Evolutionary conservation across 352 stramenopile species (phyloP), one percentile per base, ranked within the genome.

Genomic region (Globisporangium recalcitrans): DNA sequence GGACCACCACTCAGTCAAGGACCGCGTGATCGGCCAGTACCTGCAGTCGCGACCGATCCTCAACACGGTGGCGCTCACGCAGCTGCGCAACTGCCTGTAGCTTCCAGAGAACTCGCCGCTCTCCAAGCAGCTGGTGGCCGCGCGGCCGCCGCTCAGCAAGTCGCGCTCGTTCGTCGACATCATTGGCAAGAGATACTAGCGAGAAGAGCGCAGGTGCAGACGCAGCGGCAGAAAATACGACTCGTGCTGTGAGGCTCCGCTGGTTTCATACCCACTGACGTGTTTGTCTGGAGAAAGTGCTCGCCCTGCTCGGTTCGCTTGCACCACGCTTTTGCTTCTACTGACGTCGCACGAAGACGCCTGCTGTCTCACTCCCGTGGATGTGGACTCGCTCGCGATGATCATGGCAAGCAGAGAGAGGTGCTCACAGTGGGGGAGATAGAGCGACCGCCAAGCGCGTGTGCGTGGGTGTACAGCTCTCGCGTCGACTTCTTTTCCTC

Each of bases 61-160:
- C 16, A 82, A 83, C 53, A 59, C 65, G 1, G 31, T 73, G 22
- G 78, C 71, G 21, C 57, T 88, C 9, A 75, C 78, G 5, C 69
- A 88, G 24, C 68, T 88, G 11, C 73, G 77, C 27, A 86, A 64
- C 36, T 88, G 73, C 13, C 66, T 88, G 1, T 75, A 81, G 19
- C 63, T 83, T 19, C 71, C 76, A 0, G 79, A 70, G 53, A 86
- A 83, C 44, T 82, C 76, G 21, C 74, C 76, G 5, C 66, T 85
- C 9, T 88, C 73, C 0, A 80, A 69, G 46, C 70, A 76, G 16
- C 58, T 88, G 2, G 76, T 84, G 49, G 70, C 72, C 1, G 63
- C 72, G 4, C 63, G 67, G 4, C 61, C 60, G 0, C 38, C 48
- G 48, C 54, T 69, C 4, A 63, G 67, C 14, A 65, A 70, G 29